Evolutionary conservation across 2,329 filamentous ascomycete genomes (phyloP), one percentile per base, ranked within the genome.

Genomic region (Penicillium hesseltinei): DNA sequence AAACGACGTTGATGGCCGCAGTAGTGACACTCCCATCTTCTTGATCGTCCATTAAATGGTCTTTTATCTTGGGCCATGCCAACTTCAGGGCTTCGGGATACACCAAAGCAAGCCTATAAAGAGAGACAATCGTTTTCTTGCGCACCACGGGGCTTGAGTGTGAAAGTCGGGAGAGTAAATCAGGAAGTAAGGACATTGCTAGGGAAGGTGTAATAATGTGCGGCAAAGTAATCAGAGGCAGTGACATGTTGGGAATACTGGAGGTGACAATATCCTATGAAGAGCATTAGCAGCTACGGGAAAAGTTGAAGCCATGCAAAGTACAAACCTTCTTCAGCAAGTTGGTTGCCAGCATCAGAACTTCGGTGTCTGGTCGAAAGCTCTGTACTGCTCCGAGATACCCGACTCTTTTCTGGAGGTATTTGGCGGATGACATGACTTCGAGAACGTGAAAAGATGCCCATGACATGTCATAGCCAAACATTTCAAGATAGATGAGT

Each of bases 381-480:
- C 89, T 97, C 81, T 99, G 94, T 31, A 96, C 92, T 9, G 94
- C 94, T 15, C 90, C 93, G 21, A 99, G 82, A 74, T 99, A 99
- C 57, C 93, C 94, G 44, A 97, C 91, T 63, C 93, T 85, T 78
- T 99, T 99, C 76, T 97, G 93, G 65, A 92, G 84, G 74, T 96
- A 96, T 73, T 97, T 97, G 47, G 89, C 82, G 39, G 91, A 96
- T 38, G 92, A 96, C 94, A 99, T 99, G 77, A 99, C 94, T 78
- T 99, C 94, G 47, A 99, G 87, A 51, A 97, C 93, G 74, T 99
- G 91, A 78, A 99, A 99, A 13, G 92, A 92, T 4, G 94, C 94
- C 94, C 94, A 99, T 3, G 93, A 97, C 94, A 99, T 99, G 77
- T 97, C 94, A 73, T 97, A 90, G 15, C 94, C 94, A 66, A 97